A percentile compares a stretch with the other conserved stretches of the same genome.
These are phyloP conservation scores for Parascedosporium putredinis DNA, from an alignment of 2,329 filamentous ascomycete genomes.

Conservation along the genomic window DNA sequence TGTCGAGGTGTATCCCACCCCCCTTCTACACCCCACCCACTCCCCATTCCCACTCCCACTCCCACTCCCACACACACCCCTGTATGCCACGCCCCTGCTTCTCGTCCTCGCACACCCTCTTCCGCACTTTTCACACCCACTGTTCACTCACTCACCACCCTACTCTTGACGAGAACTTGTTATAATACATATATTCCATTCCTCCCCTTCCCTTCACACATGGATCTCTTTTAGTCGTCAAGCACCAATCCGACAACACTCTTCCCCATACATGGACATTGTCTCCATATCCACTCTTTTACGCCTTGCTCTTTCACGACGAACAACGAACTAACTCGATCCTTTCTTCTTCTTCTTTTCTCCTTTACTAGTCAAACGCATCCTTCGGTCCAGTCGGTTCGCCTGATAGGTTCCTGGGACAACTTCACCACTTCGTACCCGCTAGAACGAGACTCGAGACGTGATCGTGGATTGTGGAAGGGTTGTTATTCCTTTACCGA, in stretches of 20 bases:
- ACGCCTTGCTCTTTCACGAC: too few relatives aligned
- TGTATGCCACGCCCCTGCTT: too few relatives aligned
- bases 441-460: conserved; percentile 70
- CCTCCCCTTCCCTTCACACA: not conserved
- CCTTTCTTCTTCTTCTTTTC: not conserved
- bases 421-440: conserved; percentile 72
- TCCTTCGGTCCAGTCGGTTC: conserved; percentile 56
- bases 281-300: conserved; percentile 2
- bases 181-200: not conserved
- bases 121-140: not conserved
- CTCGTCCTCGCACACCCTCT: not conserved
- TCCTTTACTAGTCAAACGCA: conserved; percentile 40
- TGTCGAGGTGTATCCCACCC: not conserved
- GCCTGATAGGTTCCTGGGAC: conserved; percentile 88
- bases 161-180: not conserved
- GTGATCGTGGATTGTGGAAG: conserved; percentile 68
- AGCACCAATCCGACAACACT: not conserved
- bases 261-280: not conserved
- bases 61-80: not conserved
- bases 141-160: not conserved
- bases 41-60: not conserved
- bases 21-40: not conserved
- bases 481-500: conserved; percentile 81
- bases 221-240: not conserved
- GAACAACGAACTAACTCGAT: too few relatives aligned